Evolutionary conservation across 805 yeast species (phyloP), one percentile per base, ranked within the genome.

Genomic region (Candida sanyiensis): DNA sequence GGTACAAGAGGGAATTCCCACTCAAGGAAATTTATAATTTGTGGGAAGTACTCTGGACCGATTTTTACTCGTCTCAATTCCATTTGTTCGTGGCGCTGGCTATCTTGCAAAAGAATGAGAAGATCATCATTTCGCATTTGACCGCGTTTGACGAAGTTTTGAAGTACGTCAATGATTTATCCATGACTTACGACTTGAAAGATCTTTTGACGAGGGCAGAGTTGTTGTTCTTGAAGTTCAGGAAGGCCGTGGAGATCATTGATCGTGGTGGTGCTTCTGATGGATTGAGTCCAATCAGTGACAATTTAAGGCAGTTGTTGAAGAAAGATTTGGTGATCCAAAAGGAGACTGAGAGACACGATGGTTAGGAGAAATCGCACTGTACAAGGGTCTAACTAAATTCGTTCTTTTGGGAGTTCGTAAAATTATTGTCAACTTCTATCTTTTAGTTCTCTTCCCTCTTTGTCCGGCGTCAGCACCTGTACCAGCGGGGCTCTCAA

Each of bases 1-100:
- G 96, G 96, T 93, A 75, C 58, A 93, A 93, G 58, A 75, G 98
- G 35, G 98, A 93, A 54, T 81, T 93, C 46, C 73, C 71, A 20
- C 84, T 90, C 73, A 75, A 74, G 34, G 85, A 85, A 39, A 83
- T 86, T 1, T 63, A 83, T 54, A 66, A 73, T 21, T 67, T 90
- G n/a, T 90, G 97, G 97, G 98, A 90, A 55, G 78, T 83, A 3
- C 66, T 93, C 33, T 86, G 93, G 80, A 90, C 97, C 0, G 90
- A 90, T 61, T 82, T 65, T 52, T 79, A 85, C 53, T 75, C 90
- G 0, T 79, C 93, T 6, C 97, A 93, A 58, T 89, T 82, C 58
- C 94, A 88, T 50, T 62, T 93, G 26, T 88, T 93, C 54, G 72
- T 93, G 51, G 90, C 95, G 15, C 64, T 90, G 48, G 93, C 95